Evolutionary conservation across 306 rosid genomes (phyloP), one percentile per base, ranked within the genome.

Genomic region (Geum urbanum): DNA sequence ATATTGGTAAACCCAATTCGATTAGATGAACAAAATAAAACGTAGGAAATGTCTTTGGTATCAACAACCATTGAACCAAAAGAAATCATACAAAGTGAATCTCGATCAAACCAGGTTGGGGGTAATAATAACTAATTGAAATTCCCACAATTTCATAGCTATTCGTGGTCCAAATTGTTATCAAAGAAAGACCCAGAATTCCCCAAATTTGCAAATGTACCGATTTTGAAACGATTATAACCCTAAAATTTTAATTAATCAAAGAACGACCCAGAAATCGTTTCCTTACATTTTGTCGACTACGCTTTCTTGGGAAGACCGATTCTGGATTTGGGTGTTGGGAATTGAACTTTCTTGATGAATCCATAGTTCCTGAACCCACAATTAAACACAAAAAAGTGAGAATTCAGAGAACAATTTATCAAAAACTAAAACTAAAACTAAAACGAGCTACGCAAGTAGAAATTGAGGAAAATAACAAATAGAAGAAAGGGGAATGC

Each of bases 231-330:
- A n/a, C n/a, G n/a, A n/a, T n/a, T n/a, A n/a, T n/a, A n/a, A n/a
- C n/a, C n/a, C n/a, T 7, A 6, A 24, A 27, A 24, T 66, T 27
- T 10, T 19, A 13, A 16, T 13, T 22, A 46, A 47, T 8, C 12
- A 27, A 66, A 27, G 57, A 66, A 66, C 57, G n/a, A n/a, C n/a
- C 70, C 70, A 14, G 4, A 32, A 49, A 35, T 11, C 46, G 43
- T 11, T 19, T 22, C 7, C 41, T 60, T 72, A 85, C 86, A 39
- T 85, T 82, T 72, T 85, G 81, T 8, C 41, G 72, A n/a, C 51
- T 44, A 46, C 40, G 61, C 32, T 66, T 80, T 62, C 39, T 20
- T 18, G 49, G 76, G 57, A 77, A 13, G 40, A 77, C 66, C 7
- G 75, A 87, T 27, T 85, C 80, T 60, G 63, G 79, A 58, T 66